phyloP scores from a whole-genome alignment of 139 green algal genomes.

The Microglena sp. region DNA sequence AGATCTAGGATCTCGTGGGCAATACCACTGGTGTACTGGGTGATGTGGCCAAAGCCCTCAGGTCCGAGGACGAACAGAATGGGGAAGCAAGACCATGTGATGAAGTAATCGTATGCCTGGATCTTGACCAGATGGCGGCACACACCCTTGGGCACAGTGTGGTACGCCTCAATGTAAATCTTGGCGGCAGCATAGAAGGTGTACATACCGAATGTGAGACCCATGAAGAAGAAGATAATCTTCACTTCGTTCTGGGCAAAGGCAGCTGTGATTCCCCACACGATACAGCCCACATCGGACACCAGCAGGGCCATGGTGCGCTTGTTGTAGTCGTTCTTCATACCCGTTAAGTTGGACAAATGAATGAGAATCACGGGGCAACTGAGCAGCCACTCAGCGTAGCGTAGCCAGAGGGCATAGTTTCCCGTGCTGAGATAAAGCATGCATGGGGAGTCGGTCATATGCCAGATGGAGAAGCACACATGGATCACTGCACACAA shows the following conservation, averaged over 20 bases:
- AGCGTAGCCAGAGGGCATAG: constrained; percentile 26
- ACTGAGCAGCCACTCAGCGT: constrained; percentile 42
- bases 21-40: constrained; percentile 16
- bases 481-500: not conserved
- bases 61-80: constrained; percentile 45
- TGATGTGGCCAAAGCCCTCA: constrained; percentile 35
- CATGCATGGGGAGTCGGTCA: constrained; percentile 17
- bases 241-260: constrained; percentile 11
- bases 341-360: constrained; percentile 43
- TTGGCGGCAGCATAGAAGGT: constrained; percentile 44
- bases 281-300: constrained; percentile 28
- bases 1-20: constrained; percentile 35
- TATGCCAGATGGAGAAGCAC: constrained; percentile 7
- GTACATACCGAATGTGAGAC: constrained; percentile 31
- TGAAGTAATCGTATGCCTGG: constrained; percentile 40
- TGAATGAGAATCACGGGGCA: constrained; percentile 50
- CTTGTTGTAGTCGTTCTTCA: constrained; percentile 48
- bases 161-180: constrained; percentile 48
- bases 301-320: constrained; percentile 43
- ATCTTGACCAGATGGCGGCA: constrained; percentile 33
- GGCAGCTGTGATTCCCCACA: constrained; percentile 20
- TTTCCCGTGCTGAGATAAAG: constrained; percentile 15
- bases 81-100: constrained; percentile 40
- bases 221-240: constrained; percentile 40
- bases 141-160: constrained; percentile 42